Conservation (phyloP, 179 eudicot species). For the Spergularia azorica region DNA sequence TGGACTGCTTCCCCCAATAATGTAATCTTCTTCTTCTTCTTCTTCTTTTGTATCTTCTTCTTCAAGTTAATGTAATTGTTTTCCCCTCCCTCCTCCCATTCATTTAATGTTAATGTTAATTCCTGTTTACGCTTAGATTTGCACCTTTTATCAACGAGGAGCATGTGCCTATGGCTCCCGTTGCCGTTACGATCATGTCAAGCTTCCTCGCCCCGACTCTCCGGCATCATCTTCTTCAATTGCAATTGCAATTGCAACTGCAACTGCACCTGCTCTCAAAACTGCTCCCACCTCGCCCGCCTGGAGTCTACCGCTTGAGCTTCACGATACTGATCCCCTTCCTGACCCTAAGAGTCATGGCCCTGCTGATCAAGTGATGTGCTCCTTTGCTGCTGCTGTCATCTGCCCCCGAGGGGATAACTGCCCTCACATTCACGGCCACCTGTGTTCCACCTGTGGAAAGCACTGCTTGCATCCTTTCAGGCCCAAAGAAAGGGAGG, state of each 20-base stretch:
- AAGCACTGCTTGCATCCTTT: constrained; percentile 86
- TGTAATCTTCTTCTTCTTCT: constrained; percentile 36
- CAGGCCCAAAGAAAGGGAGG: constrained; percentile 79
- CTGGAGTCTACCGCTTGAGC: constrained; percentile 40
- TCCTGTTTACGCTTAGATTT: constrained; percentile 40
- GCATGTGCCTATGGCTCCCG: constrained; percentile 78
- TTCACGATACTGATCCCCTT: constrained; percentile 29
- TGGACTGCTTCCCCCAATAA: constrained; percentile 84
- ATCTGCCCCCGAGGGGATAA: constrained; percentile 78
- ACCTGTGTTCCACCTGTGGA: constrained; percentile 73
- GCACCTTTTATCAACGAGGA: constrained; percentile 92
- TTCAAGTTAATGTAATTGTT: too few relatives aligned
- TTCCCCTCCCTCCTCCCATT: too few relatives aligned
- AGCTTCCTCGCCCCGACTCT: constrained; percentile 44
- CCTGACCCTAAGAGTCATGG: constrained; percentile 38
- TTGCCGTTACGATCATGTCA: constrained; percentile 93
- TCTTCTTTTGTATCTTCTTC: not conserved
- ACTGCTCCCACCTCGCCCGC: constrained; percentile 13
- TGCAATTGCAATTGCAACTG: constrained; percentile 26
- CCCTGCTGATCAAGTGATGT: constrained; percentile 61
- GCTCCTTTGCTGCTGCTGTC: constrained; percentile 92
- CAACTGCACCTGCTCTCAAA: constrained; percentile 22
- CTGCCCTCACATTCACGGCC: constrained; percentile 93
- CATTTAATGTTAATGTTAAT: not conserved
- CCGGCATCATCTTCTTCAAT: constrained; percentile 60